These are phyloP conservation scores for Sugiyamaella pinicola DNA, from an alignment of 1,139 yeast species.

Conservation along the genomic window DNA sequence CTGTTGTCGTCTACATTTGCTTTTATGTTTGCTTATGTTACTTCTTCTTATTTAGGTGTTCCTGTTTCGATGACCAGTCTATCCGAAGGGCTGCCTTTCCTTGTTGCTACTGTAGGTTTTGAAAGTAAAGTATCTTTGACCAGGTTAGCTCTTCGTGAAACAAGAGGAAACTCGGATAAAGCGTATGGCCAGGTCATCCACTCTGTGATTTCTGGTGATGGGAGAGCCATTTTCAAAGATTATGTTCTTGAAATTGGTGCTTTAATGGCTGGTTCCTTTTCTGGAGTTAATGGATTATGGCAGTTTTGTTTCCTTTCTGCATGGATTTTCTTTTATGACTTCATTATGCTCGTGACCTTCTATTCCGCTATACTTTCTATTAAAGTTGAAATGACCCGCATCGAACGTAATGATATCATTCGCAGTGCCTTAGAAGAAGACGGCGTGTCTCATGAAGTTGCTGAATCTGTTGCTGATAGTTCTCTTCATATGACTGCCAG, in stretches of 20 bases:
- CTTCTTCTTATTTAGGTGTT: conserved; percentile 51
- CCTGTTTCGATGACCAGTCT: conserved; percentile 71
- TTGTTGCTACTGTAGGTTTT: conserved; percentile 91
- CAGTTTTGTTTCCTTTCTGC: conserved; percentile 83
- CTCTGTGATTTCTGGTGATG: conserved; percentile 66
- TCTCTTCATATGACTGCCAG: conserved; percentile 27
- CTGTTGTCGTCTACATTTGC: conserved; percentile 83
- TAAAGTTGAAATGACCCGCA: conserved; percentile 86
- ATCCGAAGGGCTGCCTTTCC: conserved; percentile 91
- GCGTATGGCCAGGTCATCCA: conserved; percentile 45
- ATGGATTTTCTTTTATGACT: conserved; percentile 71
- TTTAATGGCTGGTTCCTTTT: conserved; percentile 69
- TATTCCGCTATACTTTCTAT: conserved; percentile 83
- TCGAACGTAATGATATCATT: conserved; percentile 80
- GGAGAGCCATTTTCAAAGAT: conserved; percentile 75
- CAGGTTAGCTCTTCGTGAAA: conserved; percentile 52
- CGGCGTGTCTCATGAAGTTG: conserved; percentile 76
- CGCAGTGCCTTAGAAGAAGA: conserved; percentile 90
- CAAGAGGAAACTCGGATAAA: conserved; percentile 40
- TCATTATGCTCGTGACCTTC: conserved; percentile 76
- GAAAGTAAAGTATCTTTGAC: conserved; percentile 84
- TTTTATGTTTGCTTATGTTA: conserved; percentile 76
- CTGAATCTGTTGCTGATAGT: conserved; percentile 64
- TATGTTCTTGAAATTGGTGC: conserved; percentile 76
- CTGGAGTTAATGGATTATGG: conserved; percentile 62